Evolutionary conservation across 441 rosid genomes (phyloP).

Genomic region (Capsella rubella): DNA sequence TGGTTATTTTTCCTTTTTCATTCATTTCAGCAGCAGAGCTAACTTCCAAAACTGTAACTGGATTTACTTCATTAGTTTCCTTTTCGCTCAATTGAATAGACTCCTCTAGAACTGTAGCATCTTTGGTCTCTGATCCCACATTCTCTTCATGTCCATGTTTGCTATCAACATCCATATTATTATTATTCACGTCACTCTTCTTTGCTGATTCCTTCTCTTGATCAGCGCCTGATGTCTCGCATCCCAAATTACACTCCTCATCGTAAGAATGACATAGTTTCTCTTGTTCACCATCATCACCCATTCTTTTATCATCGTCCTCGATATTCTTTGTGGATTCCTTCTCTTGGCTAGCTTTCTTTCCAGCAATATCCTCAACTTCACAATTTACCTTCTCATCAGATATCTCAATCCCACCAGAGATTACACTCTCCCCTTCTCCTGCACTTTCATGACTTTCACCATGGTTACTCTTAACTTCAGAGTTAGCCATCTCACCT

Average conservation of each 20-base stretch:
- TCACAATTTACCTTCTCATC: slow-evolving; percentile 23
- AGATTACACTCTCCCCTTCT: slow-evolving; percentile 10
- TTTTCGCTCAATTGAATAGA: neutral
- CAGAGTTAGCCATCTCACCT: neutral
- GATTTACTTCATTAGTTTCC: slow-evolving; percentile 24
- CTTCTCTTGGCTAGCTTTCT: slow-evolving; percentile 25
- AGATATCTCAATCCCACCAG: slow-evolving; percentile 18
- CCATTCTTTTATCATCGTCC: too few species aligned
- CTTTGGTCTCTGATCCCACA: slow-evolving; percentile 8
- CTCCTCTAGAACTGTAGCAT: neutral
- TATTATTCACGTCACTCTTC: slow-evolving; percentile 1
- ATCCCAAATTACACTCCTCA: too few species aligned
- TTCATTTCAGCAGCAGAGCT: slow-evolving; percentile 27
- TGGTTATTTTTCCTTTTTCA: slow-evolving; percentile 38
- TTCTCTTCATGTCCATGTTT: slow-evolving; percentile 24
- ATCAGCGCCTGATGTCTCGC: neutral
- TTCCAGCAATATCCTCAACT: slow-evolving; percentile 6
- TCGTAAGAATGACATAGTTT: too few species aligned
- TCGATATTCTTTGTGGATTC: neutral
- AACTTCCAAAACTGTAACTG: slow-evolving; percentile 38
- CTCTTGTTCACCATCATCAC: too few species aligned
- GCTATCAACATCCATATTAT: slow-evolving; percentile 16
- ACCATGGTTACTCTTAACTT: neutral
- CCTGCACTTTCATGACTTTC: slow-evolving; percentile 2
- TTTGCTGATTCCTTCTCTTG: slow-evolving; percentile 1